Base-by-base conservation (phyloP, 371 early-diverging fungal genomes). In the Pancytospora epiphaga region DNA sequence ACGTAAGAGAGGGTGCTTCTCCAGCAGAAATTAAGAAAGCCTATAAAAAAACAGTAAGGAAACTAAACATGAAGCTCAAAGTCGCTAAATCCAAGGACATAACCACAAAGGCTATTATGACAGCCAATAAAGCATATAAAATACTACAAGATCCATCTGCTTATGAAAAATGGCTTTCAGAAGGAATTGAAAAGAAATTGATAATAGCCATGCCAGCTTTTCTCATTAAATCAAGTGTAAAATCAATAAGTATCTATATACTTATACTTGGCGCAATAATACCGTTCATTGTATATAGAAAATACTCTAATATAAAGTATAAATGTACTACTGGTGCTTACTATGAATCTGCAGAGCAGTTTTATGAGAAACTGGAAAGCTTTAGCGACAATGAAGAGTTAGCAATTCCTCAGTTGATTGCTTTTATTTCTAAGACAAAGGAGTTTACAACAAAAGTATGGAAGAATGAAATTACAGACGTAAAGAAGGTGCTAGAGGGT, bases 161-260 rank as follows among this genome's bases (percentile, higher is more conserved):
- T 25, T 69, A 75, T 49, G 68, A 69, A 33, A 33, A 47, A 1
- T 81, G 75, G 74, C 65, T 79, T 49, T 49, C 58, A 25, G 61
- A 29, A 1, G 70, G 73, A 12, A 63, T 52, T 25, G 67, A 57
- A 56, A 66, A 58, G 15, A 71, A 73, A n/a, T 72, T 78, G 60
- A 58, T 76, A 12, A 63, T 82, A 3, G 82, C 82, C 12, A 78
- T 82, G n/a, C 82, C 82, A 30, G 29, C 54, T 29, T 63, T 72
- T 36, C 18, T 78, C 37, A 58, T 80, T 33, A 70, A 61, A n/a
- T 70, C 68, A 47, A 67, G 70, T 50, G 43, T 51, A 15, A 19
- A 65, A 29, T 29, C 75, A 27, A 58, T 82, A 34, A 43, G 70
- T 9, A 2, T 77, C 25, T 82, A 82, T 54, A 49, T 64, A 2